Percentiles rank a stretch among this genome's conserved stretches.
Conservation (phyloP, 1,139 yeast genomes). For the Debaryomyces coudertii region DNA sequence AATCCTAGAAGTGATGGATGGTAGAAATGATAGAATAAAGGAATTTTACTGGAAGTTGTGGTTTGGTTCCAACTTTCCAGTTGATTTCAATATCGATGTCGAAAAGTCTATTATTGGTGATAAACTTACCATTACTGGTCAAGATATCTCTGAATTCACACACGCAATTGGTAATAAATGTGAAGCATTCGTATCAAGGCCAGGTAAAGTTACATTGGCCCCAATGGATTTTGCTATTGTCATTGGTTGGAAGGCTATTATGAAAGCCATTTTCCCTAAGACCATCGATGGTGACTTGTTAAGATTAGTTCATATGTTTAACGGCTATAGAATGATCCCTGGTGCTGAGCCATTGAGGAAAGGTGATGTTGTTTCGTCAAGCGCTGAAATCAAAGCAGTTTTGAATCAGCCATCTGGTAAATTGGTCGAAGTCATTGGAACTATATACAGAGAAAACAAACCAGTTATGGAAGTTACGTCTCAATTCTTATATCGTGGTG, state of each 20-base stretch:
- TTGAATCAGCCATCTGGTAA: slow-evolving; percentile 92
- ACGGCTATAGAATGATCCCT: slow-evolving; percentile 91
- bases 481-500: slow-evolving; percentile 95
- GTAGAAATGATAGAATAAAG: slow-evolving; percentile 90
- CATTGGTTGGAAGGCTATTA: slow-evolving; percentile 97
- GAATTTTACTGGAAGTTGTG: slow-evolving; percentile 96
- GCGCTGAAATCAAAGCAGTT: slow-evolving; percentile 86
- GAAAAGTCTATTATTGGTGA: slow-evolving; percentile 74
- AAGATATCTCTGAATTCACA: slow-evolving; percentile 87
- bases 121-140: slow-evolving; percentile 66
- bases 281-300: slow-evolving; percentile 95
- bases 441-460: slow-evolving; percentile 71
- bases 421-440: slow-evolving; percentile 93
- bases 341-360: slow-evolving; percentile 88
- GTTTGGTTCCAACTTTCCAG: slow-evolving; percentile 72
- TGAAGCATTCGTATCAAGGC: slow-evolving; percentile 90
- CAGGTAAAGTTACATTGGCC: slow-evolving; percentile 82
- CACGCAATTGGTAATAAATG: slow-evolving; percentile 97
- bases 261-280: slow-evolving; percentile 95
- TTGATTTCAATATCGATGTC: slow-evolving; percentile 68
- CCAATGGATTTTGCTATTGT: slow-evolving; percentile 99
- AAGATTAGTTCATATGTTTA: slow-evolving; percentile 91
- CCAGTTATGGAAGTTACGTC: slow-evolving; percentile 95
- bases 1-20: slow-evolving; percentile 84
- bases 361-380: slow-evolving; percentile 82